Base-by-base conservation (phyloP, 331 rosid genomes). In the Spiraea crenata region DNA sequence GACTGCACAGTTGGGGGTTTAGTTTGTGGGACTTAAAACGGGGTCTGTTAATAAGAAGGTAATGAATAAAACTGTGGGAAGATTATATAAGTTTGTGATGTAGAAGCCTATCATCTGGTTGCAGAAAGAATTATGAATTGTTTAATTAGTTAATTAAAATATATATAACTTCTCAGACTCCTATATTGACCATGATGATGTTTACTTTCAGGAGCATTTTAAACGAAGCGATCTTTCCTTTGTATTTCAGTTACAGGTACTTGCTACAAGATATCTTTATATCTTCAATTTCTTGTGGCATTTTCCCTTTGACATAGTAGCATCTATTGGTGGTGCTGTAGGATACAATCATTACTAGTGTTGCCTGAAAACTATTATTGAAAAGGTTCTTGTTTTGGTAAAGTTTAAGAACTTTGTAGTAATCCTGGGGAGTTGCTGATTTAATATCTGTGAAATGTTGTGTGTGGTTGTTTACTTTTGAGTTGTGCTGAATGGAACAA, bases 181-280 rank as follows among this genome's bases (percentile, higher is more conserved):
- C 74, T 69, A 70, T 69, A 19, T 57, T 73, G 39, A 9, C 41
- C 40, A 37, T 58, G 70, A 62, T 58, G 69, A 79, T 73, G 77
- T 60, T 67, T 63, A 68, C 51, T 61, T 86, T 79, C 90, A 95
- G 98, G 99, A 91, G 75, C 98, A 86, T 85, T 69, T 89, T 14
- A 95, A 95, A 80, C 89, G 86, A 83, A 88, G 87, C 38, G 96
- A 95, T 71, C 84, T 89, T 65, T 95, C 99, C 65, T 95, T 91
- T 85, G 92, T 95, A 67, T 95, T 95, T 86, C 84, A 96, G 75
- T 84, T 95, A 78, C n/a, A n/a, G n/a, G n/a, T n/a, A n/a, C n/a
- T n/a, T n/a, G n/a, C n/a, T n/a, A n/a, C 47, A 54, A 20, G 44
- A n/a, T 40, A 65, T 51, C 12, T 37, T 4, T 20, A 35, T 7